phyloP scores from a whole-genome alignment of 2,329 filamentous ascomycete species.

The Diplocarpon rosae region DNA sequence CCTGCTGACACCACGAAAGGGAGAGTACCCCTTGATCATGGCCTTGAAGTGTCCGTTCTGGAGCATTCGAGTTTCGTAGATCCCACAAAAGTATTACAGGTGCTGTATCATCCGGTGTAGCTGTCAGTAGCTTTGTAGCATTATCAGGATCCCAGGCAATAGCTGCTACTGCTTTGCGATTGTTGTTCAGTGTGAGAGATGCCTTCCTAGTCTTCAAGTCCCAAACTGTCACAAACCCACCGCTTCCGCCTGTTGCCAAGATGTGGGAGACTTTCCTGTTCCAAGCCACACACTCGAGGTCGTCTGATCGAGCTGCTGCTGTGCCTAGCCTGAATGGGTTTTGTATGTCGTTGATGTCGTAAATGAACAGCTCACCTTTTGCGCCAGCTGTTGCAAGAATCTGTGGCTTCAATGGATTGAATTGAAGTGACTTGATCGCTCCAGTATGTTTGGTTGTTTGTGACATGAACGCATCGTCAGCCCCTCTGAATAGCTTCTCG shows the following conservation, averaged over 20 bases:
- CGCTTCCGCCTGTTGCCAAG: constrained; percentile 82
- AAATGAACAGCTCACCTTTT: constrained; percentile 93
- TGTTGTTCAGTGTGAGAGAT: constrained; percentile 87
- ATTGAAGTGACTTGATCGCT: constrained; percentile 87
- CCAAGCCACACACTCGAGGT: constrained; percentile 95
- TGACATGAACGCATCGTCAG: constrained; percentile 67
- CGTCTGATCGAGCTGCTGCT: constrained; percentile 77
- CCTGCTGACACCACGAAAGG: constrained; percentile 89
- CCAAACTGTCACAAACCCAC: constrained; percentile 96
- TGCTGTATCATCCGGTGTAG: constrained; percentile 77
- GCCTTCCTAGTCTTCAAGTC: constrained; percentile 97
- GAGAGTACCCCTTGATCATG: constrained; percentile 92
- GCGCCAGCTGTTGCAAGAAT: constrained; percentile 85
- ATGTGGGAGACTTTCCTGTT: constrained; percentile 98
- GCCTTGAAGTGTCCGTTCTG: constrained; percentile 78
- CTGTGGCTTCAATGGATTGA: constrained; percentile 87
- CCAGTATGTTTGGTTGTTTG: constrained; percentile 84
- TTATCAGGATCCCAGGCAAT: constrained; percentile 96
- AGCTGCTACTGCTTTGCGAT: constrained; percentile 85
- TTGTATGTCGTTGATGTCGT: constrained; percentile 81
- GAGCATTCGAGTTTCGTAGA: constrained; percentile 88
- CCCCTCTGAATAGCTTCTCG: constrained; percentile 48
- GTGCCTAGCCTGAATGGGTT: constrained; percentile 86
- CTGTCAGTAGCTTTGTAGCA: constrained; percentile 87
- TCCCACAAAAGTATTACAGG: constrained; percentile 92